Conservation (phyloP, 495 filamentous ascomycete genomes). For the Trichoderma erinaceum region DNA sequence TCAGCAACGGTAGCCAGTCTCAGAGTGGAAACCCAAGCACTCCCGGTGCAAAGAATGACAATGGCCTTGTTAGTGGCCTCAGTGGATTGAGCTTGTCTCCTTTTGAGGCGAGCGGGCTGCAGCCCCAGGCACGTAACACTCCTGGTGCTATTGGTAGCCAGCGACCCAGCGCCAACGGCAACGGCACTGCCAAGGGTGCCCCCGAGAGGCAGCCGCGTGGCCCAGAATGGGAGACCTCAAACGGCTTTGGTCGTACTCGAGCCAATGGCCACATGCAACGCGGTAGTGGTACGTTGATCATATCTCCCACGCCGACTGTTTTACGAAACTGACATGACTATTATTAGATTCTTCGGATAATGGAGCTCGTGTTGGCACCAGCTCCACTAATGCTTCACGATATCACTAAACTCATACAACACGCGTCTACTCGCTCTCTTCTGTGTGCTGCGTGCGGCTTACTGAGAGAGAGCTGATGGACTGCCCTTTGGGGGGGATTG, state of each 20-base stretch:
- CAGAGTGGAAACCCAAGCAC: slow-evolving; percentile 34
- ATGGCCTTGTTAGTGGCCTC: slow-evolving; percentile 47
- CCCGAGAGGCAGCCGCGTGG: slow-evolving; percentile 80
- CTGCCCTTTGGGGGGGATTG: slow-evolving; percentile 4
- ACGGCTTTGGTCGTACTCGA: slow-evolving; percentile 63
- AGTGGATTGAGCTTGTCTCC: slow-evolving; percentile 35
- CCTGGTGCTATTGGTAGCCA: slow-evolving; percentile 84
- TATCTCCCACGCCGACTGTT: background rate
- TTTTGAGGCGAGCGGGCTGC: slow-evolving; percentile 47
- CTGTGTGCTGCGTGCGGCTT: background rate
- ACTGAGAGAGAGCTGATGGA: background rate
- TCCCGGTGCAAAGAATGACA: slow-evolving; percentile 31
- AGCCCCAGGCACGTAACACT: slow-evolving; percentile 31
- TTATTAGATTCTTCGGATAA: slow-evolving; percentile 29
- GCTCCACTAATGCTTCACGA: slow-evolving; percentile 16
- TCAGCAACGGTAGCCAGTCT: slow-evolving; percentile 27
- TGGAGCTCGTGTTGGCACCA: slow-evolving; percentile 14
- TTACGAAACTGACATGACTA: slow-evolving; percentile 18
- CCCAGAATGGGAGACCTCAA: slow-evolving; percentile 64
- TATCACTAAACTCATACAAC: slow-evolving; percentile 12
- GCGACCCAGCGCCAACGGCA: slow-evolving; percentile 61
- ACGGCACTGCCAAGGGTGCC: slow-evolving; percentile 52
- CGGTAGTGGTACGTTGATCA: slow-evolving; percentile 58
- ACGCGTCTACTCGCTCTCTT: slow-evolving; percentile 1
- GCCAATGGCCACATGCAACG: slow-evolving; percentile 76